Percentiles rank a stretch among this genome's conserved stretches.
Evolutionary conservation across 2,329 filamentous ascomycete genomes (phyloP).

Genomic region (Tolypocladium endophyticum): DNA sequence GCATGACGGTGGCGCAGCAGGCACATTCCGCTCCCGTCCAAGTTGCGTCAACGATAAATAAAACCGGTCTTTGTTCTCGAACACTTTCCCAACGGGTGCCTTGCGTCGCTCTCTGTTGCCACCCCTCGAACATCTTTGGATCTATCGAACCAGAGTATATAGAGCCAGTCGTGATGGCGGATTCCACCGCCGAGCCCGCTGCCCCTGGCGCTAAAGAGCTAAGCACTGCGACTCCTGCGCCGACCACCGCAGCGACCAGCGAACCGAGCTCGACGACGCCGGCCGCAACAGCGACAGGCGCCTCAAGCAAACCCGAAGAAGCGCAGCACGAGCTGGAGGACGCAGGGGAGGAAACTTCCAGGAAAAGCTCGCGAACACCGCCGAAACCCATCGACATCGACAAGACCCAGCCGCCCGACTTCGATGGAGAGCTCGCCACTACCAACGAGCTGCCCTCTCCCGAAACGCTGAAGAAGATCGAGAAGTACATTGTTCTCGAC

Average conservation of each 20-base stretch:
- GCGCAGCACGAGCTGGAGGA: background rate
- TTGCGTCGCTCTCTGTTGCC: background rate
- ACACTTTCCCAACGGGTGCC: background rate
- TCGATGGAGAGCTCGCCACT: slow-evolving; percentile 44
- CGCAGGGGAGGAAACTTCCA: background rate
- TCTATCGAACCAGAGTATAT: too few relatives aligned
- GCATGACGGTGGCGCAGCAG: background rate
- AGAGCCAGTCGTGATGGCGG: background rate
- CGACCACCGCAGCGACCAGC: background rate
- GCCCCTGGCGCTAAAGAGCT: background rate
- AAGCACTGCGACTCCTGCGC: background rate
- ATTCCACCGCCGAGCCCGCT: background rate
- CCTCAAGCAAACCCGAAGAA: background rate
- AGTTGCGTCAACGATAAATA: background rate
- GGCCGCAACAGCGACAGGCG: background rate
- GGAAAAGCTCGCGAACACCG: slow-evolving; percentile 5
- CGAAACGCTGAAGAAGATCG: slow-evolving; percentile 38
- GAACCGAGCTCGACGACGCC: background rate
- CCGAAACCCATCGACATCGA: slow-evolving; percentile 22
- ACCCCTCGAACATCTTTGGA: background rate
- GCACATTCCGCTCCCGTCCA: background rate
- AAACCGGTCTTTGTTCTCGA: background rate
- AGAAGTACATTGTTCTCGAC: slow-evolving; percentile 50
- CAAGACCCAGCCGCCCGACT: slow-evolving; percentile 35
- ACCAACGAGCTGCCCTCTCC: slow-evolving; percentile 43